These are phyloP conservation scores for Helicocarpus griseus DNA, from an alignment of 2,329 filamentous ascomycete species.

Conservation along the genomic window DNA sequence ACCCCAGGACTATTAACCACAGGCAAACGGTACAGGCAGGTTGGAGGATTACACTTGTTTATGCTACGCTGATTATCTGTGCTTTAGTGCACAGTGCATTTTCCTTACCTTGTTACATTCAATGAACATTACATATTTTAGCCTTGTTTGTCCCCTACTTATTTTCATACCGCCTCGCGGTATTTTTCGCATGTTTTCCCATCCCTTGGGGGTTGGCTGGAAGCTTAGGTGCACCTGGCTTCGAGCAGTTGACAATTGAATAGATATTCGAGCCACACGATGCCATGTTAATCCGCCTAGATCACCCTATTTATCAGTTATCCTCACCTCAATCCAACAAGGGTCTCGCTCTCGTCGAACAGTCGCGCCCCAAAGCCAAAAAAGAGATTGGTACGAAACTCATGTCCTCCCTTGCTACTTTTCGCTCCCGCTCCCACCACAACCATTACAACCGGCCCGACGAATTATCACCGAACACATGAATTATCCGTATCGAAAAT, in stretches of 20 bases:
- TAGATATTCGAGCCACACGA: neutral
- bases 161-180: neutral
- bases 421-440: too few species aligned
- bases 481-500: neutral
- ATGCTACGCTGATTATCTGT: neutral
- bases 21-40: neutral
- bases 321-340: too few species aligned
- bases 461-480: neutral
- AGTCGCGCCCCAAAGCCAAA: too few species aligned
- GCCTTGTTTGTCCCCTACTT: neutral
- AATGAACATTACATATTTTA: conserved; percentile 3
- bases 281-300: too few species aligned
- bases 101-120: neutral
- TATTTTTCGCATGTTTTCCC: neutral
- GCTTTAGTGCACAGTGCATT: conserved; percentile 2
- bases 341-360: too few species aligned
- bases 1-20: conserved; percentile 2
- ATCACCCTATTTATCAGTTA: too few species aligned
- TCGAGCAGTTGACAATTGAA: neutral
- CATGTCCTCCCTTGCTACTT: too few species aligned
- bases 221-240: neutral
- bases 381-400: too few species aligned
- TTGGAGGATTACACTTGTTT: neutral
- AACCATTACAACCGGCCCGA: too few species aligned
- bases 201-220: neutral